Evolutionary conservation across 208 protist species (phyloP).

Genomic region (Angomonas ambiguus): DNA sequence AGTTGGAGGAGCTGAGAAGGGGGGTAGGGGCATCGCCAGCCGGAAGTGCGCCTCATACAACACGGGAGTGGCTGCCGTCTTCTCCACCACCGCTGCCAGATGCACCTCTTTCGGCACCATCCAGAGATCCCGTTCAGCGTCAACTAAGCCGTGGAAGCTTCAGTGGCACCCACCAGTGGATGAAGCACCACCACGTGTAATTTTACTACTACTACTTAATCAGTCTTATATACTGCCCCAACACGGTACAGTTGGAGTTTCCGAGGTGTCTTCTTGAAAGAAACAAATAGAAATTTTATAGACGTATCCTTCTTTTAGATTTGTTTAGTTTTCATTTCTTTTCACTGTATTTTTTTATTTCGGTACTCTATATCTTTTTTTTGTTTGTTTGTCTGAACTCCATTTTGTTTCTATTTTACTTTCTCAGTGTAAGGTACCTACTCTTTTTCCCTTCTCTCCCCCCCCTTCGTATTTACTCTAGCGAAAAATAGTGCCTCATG

Average conservation of each 20-base stretch:
- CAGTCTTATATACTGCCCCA: no score
- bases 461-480: background rate
- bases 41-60: background rate
- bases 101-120: background rate
- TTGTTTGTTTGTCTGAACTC: slow-evolving; percentile 1
- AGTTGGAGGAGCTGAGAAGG: slow-evolving; percentile 48
- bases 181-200: slow-evolving; percentile 15
- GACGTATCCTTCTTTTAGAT: slow-evolving; percentile 8
- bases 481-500: slow-evolving; percentile 32
- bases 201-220: no score
- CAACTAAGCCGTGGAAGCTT: slow-evolving; percentile 18
- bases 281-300: slow-evolving; percentile 10
- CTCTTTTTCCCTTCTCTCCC: background rate
- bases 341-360: slow-evolving; percentile 13
- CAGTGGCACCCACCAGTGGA: slow-evolving; percentile 5
- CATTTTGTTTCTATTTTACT: background rate
- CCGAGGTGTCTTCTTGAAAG: slow-evolving; percentile 6
- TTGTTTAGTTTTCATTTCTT: background rate
- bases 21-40: slow-evolving; percentile 21
- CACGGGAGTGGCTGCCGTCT: slow-evolving; percentile 9
- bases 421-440: background rate
- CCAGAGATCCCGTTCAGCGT: slow-evolving; percentile 14
- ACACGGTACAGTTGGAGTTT: no score
- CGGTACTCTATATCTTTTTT: slow-evolving; percentile 15
- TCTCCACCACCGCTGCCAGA: slow-evolving; percentile 23